Conservation (phyloP, 202 grass and related monocot species). For the Brachypodium distachyon region DNA sequence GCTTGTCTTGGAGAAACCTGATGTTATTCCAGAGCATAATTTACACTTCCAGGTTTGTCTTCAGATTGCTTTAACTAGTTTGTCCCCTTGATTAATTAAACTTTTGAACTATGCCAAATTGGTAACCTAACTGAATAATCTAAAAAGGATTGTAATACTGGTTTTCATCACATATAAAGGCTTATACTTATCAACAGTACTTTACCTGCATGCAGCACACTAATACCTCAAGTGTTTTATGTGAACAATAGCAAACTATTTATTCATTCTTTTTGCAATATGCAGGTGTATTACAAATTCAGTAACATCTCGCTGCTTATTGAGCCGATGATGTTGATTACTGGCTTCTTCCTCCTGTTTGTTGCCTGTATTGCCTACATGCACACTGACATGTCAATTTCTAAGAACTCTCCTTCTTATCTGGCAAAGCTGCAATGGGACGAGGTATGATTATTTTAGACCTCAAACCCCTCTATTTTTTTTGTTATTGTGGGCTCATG, state of each 20-base stretch:
- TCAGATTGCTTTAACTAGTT: slow-evolving; percentile 5
- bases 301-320: slow-evolving; percentile 70
- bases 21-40: slow-evolving; percentile 96
- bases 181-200: not conserved
- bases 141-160: not conserved
- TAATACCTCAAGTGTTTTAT: not conserved
- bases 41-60: slow-evolving; percentile 81
- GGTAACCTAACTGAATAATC: not conserved
- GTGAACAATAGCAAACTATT: not conserved
- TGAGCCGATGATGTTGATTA: slow-evolving; percentile 89
- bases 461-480: not conserved
- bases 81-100: not conserved
- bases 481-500: not conserved
- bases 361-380: slow-evolving; percentile 78
- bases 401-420: slow-evolving; percentile 87
- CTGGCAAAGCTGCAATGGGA: slow-evolving; percentile 86
- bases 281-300: slow-evolving; percentile 93
- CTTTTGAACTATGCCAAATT: not conserved
- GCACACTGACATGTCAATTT: slow-evolving; percentile 88
- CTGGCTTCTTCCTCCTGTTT: slow-evolving; percentile 88
- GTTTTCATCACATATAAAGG: not conserved
- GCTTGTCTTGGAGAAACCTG: slow-evolving; percentile 72
- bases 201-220: not conserved
- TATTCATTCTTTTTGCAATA: slow-evolving; percentile 10
- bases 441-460: slow-evolving; percentile 50